These are phyloP conservation scores for Fusarium gaditjirri DNA, from an alignment of 2,329 filamentous ascomycete species.

Conservation along the genomic window DNA sequence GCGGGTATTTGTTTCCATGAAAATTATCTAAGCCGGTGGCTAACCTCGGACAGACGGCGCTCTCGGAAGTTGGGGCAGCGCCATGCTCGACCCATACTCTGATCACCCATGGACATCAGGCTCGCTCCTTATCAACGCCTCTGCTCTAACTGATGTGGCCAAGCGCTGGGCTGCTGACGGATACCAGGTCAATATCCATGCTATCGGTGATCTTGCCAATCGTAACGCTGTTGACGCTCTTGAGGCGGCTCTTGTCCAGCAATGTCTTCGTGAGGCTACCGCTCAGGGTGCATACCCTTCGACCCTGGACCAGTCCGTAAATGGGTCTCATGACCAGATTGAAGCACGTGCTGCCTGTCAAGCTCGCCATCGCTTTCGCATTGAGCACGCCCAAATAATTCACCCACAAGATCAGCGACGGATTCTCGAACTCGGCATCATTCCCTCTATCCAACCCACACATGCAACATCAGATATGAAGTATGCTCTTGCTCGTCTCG, in stretches of 20 bases:
- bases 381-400: conserved; percentile 78
- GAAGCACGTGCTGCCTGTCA: conserved; percentile 61
- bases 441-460: conserved; percentile 77
- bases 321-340: conserved; percentile 13
- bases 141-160: conserved; percentile 64
- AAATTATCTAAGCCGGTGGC: neutral
- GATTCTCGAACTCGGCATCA: conserved; percentile 67
- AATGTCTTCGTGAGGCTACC: conserved; percentile 57
- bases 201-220: conserved; percentile 77
- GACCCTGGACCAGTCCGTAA: neutral
- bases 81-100: conserved; percentile 75
- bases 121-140: conserved; percentile 74
- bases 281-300: conserved; percentile 21
- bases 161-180: conserved; percentile 68
- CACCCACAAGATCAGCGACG: conserved; percentile 71
- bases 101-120: conserved; percentile 71
- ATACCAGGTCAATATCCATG: conserved; percentile 78
- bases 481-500: conserved; percentile 71
- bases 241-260: conserved; percentile 62
- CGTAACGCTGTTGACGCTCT: conserved; percentile 72
- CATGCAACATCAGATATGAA: conserved; percentile 78
- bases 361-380: conserved; percentile 67
- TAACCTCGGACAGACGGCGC: conserved; percentile 65
- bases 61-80: conserved; percentile 76
- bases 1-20: conserved; percentile 59